Evolutionary conservation across 1,284 basidiomycete species (phyloP).

Genomic region (Ceratobasidium sp.): DNA sequence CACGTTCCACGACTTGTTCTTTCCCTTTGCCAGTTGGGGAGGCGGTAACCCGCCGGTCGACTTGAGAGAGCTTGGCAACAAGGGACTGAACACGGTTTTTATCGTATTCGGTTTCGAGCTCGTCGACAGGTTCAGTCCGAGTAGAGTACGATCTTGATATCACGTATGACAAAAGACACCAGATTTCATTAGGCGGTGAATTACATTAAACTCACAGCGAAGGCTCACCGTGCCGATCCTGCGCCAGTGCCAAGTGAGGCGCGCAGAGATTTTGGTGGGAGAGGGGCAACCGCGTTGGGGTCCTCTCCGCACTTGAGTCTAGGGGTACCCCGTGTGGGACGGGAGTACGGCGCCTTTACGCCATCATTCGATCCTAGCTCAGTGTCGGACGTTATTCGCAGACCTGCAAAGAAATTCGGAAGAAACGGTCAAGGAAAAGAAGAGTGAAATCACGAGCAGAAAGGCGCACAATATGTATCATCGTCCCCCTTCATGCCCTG

Average conservation of each 20-base stretch:
- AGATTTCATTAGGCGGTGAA: constrained; percentile 18
- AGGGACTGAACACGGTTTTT: constrained; percentile 14
- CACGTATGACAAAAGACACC: not conserved
- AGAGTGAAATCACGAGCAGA: constrained; percentile 10
- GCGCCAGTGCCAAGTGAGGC: not conserved
- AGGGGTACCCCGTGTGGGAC: constrained; percentile 20
- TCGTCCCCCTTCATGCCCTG: constrained; percentile 63
- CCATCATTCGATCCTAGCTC: constrained; percentile 76
- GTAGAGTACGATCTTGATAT: constrained; percentile 21
- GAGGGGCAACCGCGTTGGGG: constrained; percentile 25
- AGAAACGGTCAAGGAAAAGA: not conserved
- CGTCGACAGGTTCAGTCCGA: not conserved
- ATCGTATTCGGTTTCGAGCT: constrained; percentile 20
- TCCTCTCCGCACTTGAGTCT: constrained; percentile 39
- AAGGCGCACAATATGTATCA: constrained; percentile 64
- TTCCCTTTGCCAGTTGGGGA: constrained; percentile 8
- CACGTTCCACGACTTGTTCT: constrained; percentile 13
- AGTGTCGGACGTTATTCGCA: constrained; percentile 70
- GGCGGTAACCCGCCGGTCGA: constrained; percentile 26
- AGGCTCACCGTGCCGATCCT: constrained; percentile 26
- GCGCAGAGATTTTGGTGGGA: constrained; percentile 18
- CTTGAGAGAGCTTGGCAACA: constrained; percentile 4
- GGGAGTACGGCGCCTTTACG: constrained; percentile 60
- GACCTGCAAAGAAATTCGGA: constrained; percentile 54
- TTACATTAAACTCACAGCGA: not conserved